Evolutionary conservation across 345 rosid genomes (phyloP), one percentile per base, ranked within the genome.

Genomic region (Mercurialis annua): DNA sequence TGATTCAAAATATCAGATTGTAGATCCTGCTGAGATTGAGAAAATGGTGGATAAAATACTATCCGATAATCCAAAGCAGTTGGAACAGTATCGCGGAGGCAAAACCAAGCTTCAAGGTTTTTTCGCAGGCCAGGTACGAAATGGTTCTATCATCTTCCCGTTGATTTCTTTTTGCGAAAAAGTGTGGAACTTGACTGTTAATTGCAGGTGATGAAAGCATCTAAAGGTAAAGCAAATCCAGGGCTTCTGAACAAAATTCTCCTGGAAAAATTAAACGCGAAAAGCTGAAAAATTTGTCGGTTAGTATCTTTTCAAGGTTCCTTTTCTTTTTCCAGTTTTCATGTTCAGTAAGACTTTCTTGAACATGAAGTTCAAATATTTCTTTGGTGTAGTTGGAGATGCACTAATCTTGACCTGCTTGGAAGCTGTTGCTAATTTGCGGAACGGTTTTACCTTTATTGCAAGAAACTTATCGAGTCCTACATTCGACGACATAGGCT

Each of bases 151-250:
- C 0, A 26, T 21, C 7, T 34, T 27, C n/a, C 27, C 56, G n/a
- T 9, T 38, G 5, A 21, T 68, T 16, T 30, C 3, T 34, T 43
- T 26, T 6, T 21, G 7, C 29, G 21, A 12, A 57, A 9, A 48
- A 20, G 42, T 15, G 30, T 20, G n/a, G n/a, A 10, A 34, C 31
- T 24, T 58, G 49, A 59, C 48, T 17, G 18, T 52, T 59, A 26
- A 33, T 61, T 78, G 74, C 82, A 93, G 98, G 86, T 90, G 51
- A 93, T 93, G 97, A 93, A 93, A 82, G 70, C 74, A 69, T 90
- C 98, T 2, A 86, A 87, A 77, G 97, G 97, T 30, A 93, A 87
- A 78, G 98, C 96, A 64, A 90, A 86, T 70, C 98, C 96, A 16
- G 92, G 87, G 27, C 76, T 90, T 61, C 78, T 93, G 61, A 90